phyloP scores from a whole-genome alignment of 306 rosid species.

The Cucumis hystrix region DNA sequence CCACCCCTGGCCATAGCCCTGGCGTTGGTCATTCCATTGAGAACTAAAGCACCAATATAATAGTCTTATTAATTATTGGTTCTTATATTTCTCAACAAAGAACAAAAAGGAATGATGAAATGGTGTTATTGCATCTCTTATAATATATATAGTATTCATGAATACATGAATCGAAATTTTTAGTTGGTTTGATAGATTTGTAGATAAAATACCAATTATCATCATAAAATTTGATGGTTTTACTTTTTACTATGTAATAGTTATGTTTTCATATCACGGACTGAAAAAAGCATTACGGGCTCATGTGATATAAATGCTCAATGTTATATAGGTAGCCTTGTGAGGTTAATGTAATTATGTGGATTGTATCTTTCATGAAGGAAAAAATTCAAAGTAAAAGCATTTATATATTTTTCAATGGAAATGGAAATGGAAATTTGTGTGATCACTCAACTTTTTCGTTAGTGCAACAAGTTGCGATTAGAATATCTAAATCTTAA shows the following conservation, averaged over 20 bases:
- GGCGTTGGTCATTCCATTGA: conserved; percentile 41
- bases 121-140: no score
- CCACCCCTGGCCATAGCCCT: conserved; percentile 47
- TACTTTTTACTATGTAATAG: no score
- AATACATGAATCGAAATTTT: no score
- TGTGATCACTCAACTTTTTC: not conserved
- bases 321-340: not conserved
- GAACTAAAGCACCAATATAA: not conserved
- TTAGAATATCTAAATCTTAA: no score
- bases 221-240: no score
- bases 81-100: not conserved
- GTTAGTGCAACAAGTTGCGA: no score
- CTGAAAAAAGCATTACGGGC: not conserved
- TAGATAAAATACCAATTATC: no score
- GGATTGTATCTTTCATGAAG: not conserved
- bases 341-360: not conserved
- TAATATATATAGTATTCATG: no score
- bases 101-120: not conserved
- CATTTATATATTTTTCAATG: not conserved
- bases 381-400: not conserved
- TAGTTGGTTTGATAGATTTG: no score
- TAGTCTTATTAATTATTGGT: not conserved
- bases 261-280: not conserved
- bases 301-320: not conserved
- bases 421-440: not conserved